phyloP scores from a whole-genome alignment of 257 asterid genomes.

The Craterostigma plantagineum region DNA sequence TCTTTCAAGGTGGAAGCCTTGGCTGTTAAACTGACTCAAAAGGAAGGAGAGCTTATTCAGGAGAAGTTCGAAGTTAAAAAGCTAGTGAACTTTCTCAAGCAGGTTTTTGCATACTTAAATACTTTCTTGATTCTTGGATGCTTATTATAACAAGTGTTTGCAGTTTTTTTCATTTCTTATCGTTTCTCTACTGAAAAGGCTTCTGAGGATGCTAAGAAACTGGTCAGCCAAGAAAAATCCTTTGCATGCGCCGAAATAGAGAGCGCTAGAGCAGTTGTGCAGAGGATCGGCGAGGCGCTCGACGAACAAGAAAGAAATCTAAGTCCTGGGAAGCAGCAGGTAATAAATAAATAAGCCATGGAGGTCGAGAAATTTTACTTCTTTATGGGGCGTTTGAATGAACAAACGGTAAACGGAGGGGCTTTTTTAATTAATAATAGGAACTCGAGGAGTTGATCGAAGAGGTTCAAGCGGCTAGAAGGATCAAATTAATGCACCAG shows the following conservation, averaged over 20 bases:
- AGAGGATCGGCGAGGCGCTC: conserved; percentile 89
- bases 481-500: conserved; percentile 63
- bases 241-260: conserved; percentile 99
- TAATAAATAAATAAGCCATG: too few relatives aligned
- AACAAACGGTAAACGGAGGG: not conserved
- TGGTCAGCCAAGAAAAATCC: conserved; percentile 94
- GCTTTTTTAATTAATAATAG: conserved; percentile 7
- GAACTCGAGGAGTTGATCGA: conserved; percentile 47
- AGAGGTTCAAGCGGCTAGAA: conserved; percentile 91
- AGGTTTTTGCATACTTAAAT: conserved; percentile 30
- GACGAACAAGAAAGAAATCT: conserved; percentile 77
- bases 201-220: conserved; percentile 89
- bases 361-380: not conserved
- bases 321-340: conserved; percentile 55
- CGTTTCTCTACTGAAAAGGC: too few relatives aligned
- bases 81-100: conserved; percentile 84
- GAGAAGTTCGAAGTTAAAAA: conserved; percentile 93
- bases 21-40: conserved; percentile 84
- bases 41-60: conserved; percentile 72
- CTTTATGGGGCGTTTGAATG: not conserved
- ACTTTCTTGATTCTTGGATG: not conserved
- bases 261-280: conserved; percentile 93
- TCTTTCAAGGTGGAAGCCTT: conserved; percentile 90
- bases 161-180: conserved; percentile 3
- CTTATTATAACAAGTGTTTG: too few relatives aligned